Percentiles rank a stretch among this genome's conserved stretches.
phyloP scores from a whole-genome alignment of 129 eudicot genomes.

The Cynara cardunculus region DNA sequence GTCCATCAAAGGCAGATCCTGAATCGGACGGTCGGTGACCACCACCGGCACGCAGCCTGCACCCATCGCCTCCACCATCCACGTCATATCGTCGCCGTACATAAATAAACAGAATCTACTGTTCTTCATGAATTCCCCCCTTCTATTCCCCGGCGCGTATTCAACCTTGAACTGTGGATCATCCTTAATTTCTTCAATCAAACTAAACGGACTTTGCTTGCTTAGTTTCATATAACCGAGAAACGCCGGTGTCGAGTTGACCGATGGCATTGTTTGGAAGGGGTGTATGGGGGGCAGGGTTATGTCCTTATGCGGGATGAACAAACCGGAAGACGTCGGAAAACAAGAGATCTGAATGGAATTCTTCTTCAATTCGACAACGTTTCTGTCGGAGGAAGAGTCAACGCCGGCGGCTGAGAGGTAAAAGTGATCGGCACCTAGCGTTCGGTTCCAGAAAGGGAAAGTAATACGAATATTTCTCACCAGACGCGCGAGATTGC shows the following conservation, averaged over 20 bases:
- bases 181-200: slow-evolving; percentile 32
- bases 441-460: slow-evolving; percentile 86
- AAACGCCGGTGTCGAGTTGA: slow-evolving; percentile 19
- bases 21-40: slow-evolving; percentile 82
- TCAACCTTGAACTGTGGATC: slow-evolving; percentile 51
- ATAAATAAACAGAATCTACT: slow-evolving; percentile 66
- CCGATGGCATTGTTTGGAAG: slow-evolving; percentile 18
- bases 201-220: slow-evolving; percentile 2
- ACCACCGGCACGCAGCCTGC: slow-evolving; percentile 82
- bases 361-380: slow-evolving; percentile 82
- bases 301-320: slow-evolving; percentile 88
- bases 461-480: slow-evolving; percentile 29
- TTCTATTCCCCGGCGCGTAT: slow-evolving; percentile 26
- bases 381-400: slow-evolving; percentile 57
- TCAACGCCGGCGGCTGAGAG: slow-evolving; percentile 65
- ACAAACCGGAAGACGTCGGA: slow-evolving; percentile 57
- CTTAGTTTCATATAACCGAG: slow-evolving; percentile 48
- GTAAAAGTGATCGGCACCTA: slow-evolving; percentile 92
- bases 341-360: slow-evolving; percentile 67
- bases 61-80: slow-evolving; percentile 70
- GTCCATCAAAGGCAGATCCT: slow-evolving; percentile 90
- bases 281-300: slow-evolving; percentile 45
- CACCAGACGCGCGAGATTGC: slow-evolving; percentile 56
- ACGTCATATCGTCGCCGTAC: slow-evolving; percentile 53
- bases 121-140: slow-evolving; percentile 6